Percentiles rank a stretch among this genome's conserved stretches.
phyloP scores from a whole-genome alignment of 2,329 filamentous ascomycete genomes.

The Proliferodiscus dingleyae region DNA sequence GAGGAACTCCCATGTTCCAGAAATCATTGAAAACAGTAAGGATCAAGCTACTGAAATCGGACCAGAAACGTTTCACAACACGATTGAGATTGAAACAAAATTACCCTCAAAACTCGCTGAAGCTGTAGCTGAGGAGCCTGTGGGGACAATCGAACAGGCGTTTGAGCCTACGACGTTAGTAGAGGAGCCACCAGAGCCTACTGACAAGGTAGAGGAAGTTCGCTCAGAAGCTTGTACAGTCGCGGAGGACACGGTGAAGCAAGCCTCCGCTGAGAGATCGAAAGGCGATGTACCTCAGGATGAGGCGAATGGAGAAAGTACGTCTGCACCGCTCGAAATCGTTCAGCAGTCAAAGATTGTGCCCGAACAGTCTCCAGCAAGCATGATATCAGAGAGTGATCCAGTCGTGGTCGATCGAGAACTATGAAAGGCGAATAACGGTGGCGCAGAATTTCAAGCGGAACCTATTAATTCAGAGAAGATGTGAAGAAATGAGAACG shows the following conservation, averaged over 20 bases:
- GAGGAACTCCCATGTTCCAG: neutral
- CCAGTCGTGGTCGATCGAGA: too few relatives aligned
- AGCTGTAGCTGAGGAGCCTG: neutral
- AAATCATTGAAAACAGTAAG: neutral
- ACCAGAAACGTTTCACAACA: neutral
- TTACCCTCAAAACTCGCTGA: neutral
- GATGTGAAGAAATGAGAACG: too few relatives aligned
- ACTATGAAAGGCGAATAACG: too few relatives aligned
- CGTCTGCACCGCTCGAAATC: neutral
- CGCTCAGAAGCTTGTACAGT: neutral
- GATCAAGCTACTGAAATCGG: neutral
- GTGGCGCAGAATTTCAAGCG: too few relatives aligned
- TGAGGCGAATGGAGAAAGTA: neutral
- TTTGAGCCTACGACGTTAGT: neutral
- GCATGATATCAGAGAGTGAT: too few relatives aligned
- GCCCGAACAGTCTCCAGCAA: too few relatives aligned
- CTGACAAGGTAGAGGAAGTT: neutral
- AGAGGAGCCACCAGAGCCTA: neutral
- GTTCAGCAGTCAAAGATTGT: too few relatives aligned
- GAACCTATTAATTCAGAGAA: too few relatives aligned
- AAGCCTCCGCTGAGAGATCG: neutral
- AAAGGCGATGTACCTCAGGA: neutral
- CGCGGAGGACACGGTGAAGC: neutral
- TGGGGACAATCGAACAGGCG: neutral
- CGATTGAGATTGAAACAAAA: neutral